Evolutionary conservation across 768 basidiomycete genomes (phyloP).

Genomic region (Auricularia sp.): DNA sequence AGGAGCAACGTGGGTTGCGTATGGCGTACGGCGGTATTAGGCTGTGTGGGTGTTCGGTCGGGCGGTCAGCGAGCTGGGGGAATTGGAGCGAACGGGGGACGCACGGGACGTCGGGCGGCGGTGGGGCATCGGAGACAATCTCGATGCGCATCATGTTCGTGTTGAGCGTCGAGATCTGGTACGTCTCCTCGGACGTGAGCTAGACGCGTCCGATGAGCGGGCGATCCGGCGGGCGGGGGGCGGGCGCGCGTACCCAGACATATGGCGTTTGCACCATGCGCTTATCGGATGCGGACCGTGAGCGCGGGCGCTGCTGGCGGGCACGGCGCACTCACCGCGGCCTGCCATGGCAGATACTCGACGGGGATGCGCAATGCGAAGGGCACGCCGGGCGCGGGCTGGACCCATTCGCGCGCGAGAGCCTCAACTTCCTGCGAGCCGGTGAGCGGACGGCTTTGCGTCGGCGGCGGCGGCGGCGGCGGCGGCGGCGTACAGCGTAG

Average conservation of each 20-base stretch:
- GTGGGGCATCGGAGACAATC: constrained; percentile 76
- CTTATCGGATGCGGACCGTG: constrained; percentile 2
- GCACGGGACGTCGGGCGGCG: constrained; percentile 76
- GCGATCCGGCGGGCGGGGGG: constrained; percentile 8
- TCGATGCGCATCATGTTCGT: constrained; percentile 76
- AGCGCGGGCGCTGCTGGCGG: background rate
- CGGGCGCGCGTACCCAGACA: constrained; percentile 53
- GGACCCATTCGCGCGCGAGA: constrained; percentile 75
- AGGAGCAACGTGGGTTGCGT: background rate
- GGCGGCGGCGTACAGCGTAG: constrained; percentile 41
- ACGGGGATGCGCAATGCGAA: constrained; percentile 74
- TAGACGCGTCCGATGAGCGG: constrained; percentile 20
- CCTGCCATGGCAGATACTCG: constrained; percentile 79
- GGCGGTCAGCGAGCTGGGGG: background rate
- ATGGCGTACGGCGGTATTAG: background rate
- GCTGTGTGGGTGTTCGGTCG: background rate
- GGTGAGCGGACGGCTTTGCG: constrained; percentile 2
- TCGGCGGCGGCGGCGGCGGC: too few relatives aligned
- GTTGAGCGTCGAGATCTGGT: constrained; percentile 78
- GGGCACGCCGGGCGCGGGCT: constrained; percentile 68
- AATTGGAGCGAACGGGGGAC: constrained; percentile 17
- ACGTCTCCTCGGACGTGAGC: constrained; percentile 80
- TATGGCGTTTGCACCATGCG: constrained; percentile 58
- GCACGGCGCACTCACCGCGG: constrained; percentile 46
- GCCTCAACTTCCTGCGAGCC: constrained; percentile 61